Evolutionary conservation across 2,329 filamentous ascomycete species (phyloP), one percentile per base, ranked within the genome.

Genomic region (Sarocladiaceae sp.): DNA sequence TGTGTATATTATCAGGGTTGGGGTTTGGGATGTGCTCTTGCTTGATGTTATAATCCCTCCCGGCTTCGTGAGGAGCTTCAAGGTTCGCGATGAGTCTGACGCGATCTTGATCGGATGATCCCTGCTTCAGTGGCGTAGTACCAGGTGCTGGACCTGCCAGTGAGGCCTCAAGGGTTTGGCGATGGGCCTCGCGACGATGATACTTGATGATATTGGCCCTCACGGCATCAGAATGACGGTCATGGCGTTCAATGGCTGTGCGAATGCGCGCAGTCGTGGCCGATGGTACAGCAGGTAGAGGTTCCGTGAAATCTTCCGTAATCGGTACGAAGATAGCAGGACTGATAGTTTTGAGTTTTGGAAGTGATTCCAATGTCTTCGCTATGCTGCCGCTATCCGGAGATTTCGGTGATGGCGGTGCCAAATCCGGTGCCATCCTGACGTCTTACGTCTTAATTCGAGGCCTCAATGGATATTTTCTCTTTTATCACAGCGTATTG

Each of bases 241-340:
- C 58, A 20, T 63, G 46, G 6, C 40, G 18, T 13, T 56, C 53
- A 22, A 69, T 54, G 18, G 55, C 52, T 35, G 54, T 55, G 15
- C 54, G 53, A 15, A 66, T 53, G 17, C 52, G 54, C 2, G 31
- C 33, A 3, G 49, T 51, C 15, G n/a, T 50, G 12, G 48, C 18
- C 3, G 48, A 25, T n/a, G 44, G 40, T 56, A 10, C 8, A 58
- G 58, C 4, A 56, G 50, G 1, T 51, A 57, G 56, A 18, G 59
- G 54, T 2, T 53, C 52, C 39, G 59, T 54, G 48, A 64, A 57
- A 37, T 61, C 56, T 8, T 62, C 51, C 4, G 53, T 40, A 15
- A 72, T 59, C 23, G 67, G 65, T 23, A 66, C 62, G 57, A 71
- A 73, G 42, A 72, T 66, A 53, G 62, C 58, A 4, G 63, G 57